Evolutionary conservation across 2,329 filamentous ascomycete species (phyloP), one percentile per base, ranked within the genome.

Genomic region (Emydomyces testavorans): DNA sequence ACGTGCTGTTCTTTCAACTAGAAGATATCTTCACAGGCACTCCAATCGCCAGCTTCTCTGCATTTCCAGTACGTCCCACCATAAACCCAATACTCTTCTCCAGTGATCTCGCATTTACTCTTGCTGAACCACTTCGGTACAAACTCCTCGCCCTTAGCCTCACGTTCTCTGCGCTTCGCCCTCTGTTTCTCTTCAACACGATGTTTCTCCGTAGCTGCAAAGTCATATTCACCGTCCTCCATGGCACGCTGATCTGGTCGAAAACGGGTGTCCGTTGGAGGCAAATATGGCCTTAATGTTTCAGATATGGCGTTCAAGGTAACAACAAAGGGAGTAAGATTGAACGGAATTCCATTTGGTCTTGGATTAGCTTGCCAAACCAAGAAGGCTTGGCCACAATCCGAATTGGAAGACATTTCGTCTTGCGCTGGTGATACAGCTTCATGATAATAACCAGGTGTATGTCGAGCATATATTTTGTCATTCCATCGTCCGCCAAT

Each of bases 401-500:
- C 62, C 7, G 60, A 60, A 78, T 85, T 64, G 61, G 75, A 56
- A 74, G 21, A 63, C 65, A 79, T 60, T 36, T 62, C 58, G 47
- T 62, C 49, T 20, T 76, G 71, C 42, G 45, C 70, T 69, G 56
- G 73, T 65, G 65, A 80, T 3, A 86, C 75, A 1, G 79, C 68
- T 8, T 79, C 85, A 63, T 96, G 88, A 61, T 83, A n/a, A n/a
- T n/a, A 95, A 3, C 90, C 92, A 0, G 90, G 89, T 0, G 90
- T 95, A 54, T 90, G 76, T 23, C 92, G 85, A 4, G 90, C 92
- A 62, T 95, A 98, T 50, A 98, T 82, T 67, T 90, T 93, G 62
- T 93, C 92, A 65, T 96, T 96, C 92, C 92, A 98, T 29, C 88
- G 82, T 1, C 92, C 92, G 34, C 90, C 92, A 52, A 98, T 79